Evolutionary conservation across 2,329 filamentous ascomycete genomes (phyloP), one percentile per base, ranked within the genome.

Genomic region (Apiospora aurea): DNA sequence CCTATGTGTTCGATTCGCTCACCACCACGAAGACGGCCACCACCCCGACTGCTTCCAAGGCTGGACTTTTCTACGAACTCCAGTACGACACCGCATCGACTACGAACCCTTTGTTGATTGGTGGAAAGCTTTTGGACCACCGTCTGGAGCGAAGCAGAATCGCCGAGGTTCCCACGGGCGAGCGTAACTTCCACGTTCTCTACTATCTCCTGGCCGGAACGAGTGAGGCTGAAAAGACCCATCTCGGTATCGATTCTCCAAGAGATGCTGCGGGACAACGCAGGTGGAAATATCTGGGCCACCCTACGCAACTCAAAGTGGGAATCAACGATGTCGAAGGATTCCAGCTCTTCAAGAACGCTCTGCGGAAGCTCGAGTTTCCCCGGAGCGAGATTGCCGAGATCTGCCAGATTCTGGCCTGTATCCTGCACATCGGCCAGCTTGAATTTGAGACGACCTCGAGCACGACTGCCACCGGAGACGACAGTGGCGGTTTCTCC

Each of bases 21-120:
- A 99, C 96, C 6, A 98, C 96, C 1, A 99, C 96, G 38, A 99
- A 99, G 85, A 97, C 96, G 1, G 92, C 95, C 46, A 98, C 96
- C 1, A 98, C 96, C 0, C 95, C 95, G 1, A 97, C 94, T 1
- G 96, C 96, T 41, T 98, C 96, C 69, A 98, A 98, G 82, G 93
- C 96, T 14, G 96, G 96, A 74, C 88, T 99, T 21, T 97, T 97
- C 80, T 96, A 96, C 81, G 96, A 99, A 82, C 87, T 99, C 57
- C 96, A 99, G 82, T 99, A 99, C 81, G 96, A 99, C 81, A 97
- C 94, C 0, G 91, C 94, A 0, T 92, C 95, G 0, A 93, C 92
- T 0, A 92, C 93, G 38, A 95, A 93, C 78, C 96, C 96, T 0
- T 91, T 95, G 2, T 87, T 99, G 41, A 94, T 99, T 75, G 96